Evolutionary conservation across 1,284 basidiomycete genomes (phyloP), one percentile per base, ranked within the genome.

Genomic region (Sporisorium iseilematis-ciliati): DNA sequence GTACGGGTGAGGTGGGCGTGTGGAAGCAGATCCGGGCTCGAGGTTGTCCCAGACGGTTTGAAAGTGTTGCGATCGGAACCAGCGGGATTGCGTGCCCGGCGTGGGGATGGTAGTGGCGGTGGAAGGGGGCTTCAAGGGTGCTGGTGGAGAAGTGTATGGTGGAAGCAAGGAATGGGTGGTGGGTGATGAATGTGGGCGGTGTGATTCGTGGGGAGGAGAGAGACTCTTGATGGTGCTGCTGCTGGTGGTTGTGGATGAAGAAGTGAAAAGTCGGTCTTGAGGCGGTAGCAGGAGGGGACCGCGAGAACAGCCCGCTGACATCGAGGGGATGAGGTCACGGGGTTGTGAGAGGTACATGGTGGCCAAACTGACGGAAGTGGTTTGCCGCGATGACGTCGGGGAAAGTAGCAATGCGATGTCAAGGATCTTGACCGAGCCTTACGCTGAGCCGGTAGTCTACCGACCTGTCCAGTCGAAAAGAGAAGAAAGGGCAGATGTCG

Each of bases 41-140:
- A 76, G 40, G 0, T 35, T 14, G 5, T 67, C 54, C 74, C 74
- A 75, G 2, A 75, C 53, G 20, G 20, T 46, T 26, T 65, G 54
- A 20, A 65, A 69, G 41, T 74, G 61, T 31, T 56, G 61, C 20
- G 71, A 62, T 29, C 71, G 65, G 33, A 65, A 60, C 48, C 41
- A 51, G 7, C 60, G 63, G 3, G 62, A 65, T 52, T 43, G 7
- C 25, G 42, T 23, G 26, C 29, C 29, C 8, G 29, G 4, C 29
- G 14, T 29, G 46, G 18, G 4, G 46, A 18, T 29, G 1, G 26
- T 16, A 7, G 7, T 7, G 4, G 45, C 7, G n/a, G 26, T 16
- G 14, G 12, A 3, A 12, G 42, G 21, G 4, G 20, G n/a, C 23
- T 46, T 23, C 12, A 14, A 12, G 14, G n/a, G 16, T 14, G n/a